These are phyloP conservation scores for Lipomyces chichibuensis DNA, from an alignment of 805 yeast genomes.

Conservation along the genomic window DNA sequence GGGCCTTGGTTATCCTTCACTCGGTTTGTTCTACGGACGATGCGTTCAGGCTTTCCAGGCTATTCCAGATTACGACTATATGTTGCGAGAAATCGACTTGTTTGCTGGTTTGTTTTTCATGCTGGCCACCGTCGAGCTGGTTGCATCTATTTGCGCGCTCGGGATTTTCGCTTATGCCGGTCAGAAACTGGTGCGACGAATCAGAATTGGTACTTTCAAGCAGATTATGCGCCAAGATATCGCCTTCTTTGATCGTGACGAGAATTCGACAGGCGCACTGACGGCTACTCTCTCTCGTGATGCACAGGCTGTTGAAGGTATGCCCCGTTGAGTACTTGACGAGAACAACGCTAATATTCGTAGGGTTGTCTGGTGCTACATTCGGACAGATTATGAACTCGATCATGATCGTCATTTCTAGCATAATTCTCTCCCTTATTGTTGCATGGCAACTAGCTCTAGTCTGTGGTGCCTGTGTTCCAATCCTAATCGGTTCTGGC, in stretches of 20 bases:
- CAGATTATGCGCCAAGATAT: constrained; percentile 42
- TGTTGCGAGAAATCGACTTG: constrained; percentile 28
- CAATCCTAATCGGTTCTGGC: constrained; percentile 48
- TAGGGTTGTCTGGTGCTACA: constrained; percentile 39
- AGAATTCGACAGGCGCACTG: constrained; percentile 40
- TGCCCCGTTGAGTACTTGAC: not conserved
- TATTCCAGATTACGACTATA: constrained; percentile 27
- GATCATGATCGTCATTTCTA: constrained; percentile 46
- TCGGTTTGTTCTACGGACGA: constrained; percentile 35
- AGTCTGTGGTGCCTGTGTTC: constrained; percentile 47
- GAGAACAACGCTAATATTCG: not conserved
- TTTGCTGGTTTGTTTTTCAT: constrained; percentile 36
- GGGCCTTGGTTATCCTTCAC: constrained; percentile 33
- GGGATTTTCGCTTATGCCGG: constrained; percentile 34
- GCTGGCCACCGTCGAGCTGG: constrained; percentile 26
- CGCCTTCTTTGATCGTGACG: constrained; percentile 40
- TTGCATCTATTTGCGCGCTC: constrained; percentile 27
- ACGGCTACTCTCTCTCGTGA: constrained; percentile 40
- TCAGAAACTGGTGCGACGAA: constrained; percentile 37
- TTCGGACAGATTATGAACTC: constrained; percentile 44
- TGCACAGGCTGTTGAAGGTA: constrained; percentile 42
- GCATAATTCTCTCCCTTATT: constrained; percentile 47
- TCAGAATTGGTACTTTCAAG: constrained; percentile 37
- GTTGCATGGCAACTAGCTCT: constrained; percentile 50
- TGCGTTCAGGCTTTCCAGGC: constrained; percentile 34